phyloP scores from a whole-genome alignment of 1,284 basidiomycete genomes.

The Neotropicomus parvogracilis region DNA sequence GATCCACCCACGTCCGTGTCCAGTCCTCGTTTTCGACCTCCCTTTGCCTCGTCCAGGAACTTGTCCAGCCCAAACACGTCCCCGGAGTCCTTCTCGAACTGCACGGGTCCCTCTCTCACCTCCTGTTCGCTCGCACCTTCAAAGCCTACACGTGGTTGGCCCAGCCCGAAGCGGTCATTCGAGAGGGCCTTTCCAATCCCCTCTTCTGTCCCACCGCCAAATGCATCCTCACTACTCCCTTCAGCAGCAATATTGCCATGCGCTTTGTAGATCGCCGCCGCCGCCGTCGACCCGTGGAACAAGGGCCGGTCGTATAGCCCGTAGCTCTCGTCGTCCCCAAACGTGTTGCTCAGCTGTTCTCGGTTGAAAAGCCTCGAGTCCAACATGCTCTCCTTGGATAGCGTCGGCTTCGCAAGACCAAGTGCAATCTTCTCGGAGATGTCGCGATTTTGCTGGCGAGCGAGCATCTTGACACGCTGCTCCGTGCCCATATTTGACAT shows the following conservation, averaged over 20 bases:
- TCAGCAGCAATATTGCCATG: conserved; percentile 70
- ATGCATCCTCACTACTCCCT: conserved; percentile 81
- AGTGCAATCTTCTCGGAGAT: conserved; percentile 99
- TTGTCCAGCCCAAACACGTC: conserved; percentile 99
- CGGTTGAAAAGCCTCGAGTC: conserved; percentile 98
- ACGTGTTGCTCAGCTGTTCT: conserved; percentile 77
- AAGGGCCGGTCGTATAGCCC: conserved; percentile 93
- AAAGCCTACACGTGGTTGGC: conserved; percentile 83
- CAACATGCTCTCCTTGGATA: conserved; percentile 94
- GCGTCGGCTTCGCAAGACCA: conserved; percentile 93
- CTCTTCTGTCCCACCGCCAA: conserved; percentile 92
- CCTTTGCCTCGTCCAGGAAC: conserved; percentile 96
- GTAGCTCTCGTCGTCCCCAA: conserved; percentile 92
- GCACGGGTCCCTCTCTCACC: conserved; percentile 89
- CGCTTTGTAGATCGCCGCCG: conserved; percentile 96
- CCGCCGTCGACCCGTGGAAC: conserved; percentile 94
- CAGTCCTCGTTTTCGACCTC: conserved; percentile 86
- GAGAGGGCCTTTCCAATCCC: conserved; percentile 86
- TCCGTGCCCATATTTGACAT: conserved; percentile 99
- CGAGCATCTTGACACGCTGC: conserved; percentile 92
- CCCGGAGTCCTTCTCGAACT: conserved; percentile 95
- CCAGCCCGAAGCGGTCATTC: conserved; percentile 93
- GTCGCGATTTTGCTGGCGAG: conserved; percentile 94
- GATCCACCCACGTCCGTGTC: conserved; percentile 69
- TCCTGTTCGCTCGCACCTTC: conserved; percentile 85